phyloP scores from a whole-genome alignment of 805 yeast genomes.

The Suhomyces pyralidae region DNA sequence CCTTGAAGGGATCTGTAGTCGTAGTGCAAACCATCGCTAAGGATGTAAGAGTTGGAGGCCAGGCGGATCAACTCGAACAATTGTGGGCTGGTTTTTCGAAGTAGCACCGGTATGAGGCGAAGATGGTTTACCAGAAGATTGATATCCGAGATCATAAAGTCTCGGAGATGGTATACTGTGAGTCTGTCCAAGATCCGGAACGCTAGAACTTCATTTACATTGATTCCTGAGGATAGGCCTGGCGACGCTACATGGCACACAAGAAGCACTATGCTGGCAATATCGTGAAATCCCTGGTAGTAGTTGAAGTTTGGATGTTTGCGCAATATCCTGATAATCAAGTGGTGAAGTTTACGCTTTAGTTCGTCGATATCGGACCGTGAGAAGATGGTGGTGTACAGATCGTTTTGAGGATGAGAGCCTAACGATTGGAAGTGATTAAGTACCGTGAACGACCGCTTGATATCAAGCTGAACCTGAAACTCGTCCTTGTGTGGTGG shows the following conservation, averaged over 20 bases:
- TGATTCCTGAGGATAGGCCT: conserved; percentile 6
- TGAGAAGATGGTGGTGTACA: conserved; percentile 34
- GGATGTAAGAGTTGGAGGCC: conserved; percentile 21
- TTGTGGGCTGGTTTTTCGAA: conserved; percentile 47
- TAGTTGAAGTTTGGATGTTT: conserved; percentile 63
- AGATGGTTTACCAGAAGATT: conserved; percentile 65
- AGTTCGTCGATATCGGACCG: conserved; percentile 30
- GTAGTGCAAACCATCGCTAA: conserved; percentile 24
- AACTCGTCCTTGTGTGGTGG: conserved; percentile 65
- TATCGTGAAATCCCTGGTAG: conserved; percentile 92
- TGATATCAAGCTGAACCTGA: conserved; percentile 77
- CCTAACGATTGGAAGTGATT: conserved; percentile 26
- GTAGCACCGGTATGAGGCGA: conserved; percentile 59
- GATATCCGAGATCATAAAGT: conserved; percentile 76
- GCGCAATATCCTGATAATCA: conserved; percentile 56
- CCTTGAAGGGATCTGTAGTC: conserved; percentile 51
- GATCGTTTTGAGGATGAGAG: conserved; percentile 15
- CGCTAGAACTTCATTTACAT: conserved; percentile 22
- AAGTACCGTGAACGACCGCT: conserved; percentile 57
- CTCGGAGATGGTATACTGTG: conserved; percentile 66
- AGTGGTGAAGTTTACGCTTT: conserved; percentile 36
- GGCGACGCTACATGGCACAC: conserved; percentile 36
- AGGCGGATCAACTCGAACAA: conserved; percentile 44
- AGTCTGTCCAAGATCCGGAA: conserved; percentile 51
- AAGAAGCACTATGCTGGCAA: conserved; percentile 64